Evolutionary conservation across 73 alveolate genomes (phyloP), one percentile per base, ranked within the genome.

Genomic region (Paramecium octaurelia): DNA sequence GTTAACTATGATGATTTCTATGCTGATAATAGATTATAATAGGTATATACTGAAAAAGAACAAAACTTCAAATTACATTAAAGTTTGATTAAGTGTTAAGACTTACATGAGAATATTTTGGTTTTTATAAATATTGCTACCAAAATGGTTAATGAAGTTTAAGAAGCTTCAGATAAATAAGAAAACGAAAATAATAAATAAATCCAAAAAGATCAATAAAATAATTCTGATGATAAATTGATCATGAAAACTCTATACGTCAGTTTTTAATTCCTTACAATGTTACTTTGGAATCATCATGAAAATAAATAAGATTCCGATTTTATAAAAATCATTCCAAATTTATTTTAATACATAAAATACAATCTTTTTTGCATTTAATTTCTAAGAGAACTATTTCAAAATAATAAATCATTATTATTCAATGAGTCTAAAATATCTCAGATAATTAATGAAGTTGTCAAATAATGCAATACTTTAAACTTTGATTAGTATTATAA

Each of bases 271-370:
- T 80, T 43, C 24, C 57, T 80, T 20, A 80, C 76, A 2, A 80
- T 40, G 71, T 64, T 80, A 18, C 9, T 80, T 3, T 80, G 91
- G 91, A 80, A 80, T 80, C 91, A 80, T 80, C 73, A 23, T 40
- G 91, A 80, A 80, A 80, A 80, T 43, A 80, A 80, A 80, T 43
- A 44, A 44, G 91, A 80, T 18, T 80, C 9, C n/a, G 69, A 54
- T 54, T 54, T 54, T n/a, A 21, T 23, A 11, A 10, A 24, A 46
- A 18, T 44, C 6, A 75, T 40, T 44, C 75, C 75, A 80, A 40
- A 44, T 44, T 44, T 42, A 42, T 14, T 8, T 12, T 24, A 16
- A 12, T 64, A 80, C 23, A 20, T 80, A 2, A 20, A 80, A 46
- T 46, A 44, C n/a, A 80, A 80, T 80, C 29, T 80, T 1, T 42